These are phyloP conservation scores for Cryphonectria naterciae DNA, from an alignment of 2,329 filamentous ascomycete genomes.

Conservation along the genomic window DNA sequence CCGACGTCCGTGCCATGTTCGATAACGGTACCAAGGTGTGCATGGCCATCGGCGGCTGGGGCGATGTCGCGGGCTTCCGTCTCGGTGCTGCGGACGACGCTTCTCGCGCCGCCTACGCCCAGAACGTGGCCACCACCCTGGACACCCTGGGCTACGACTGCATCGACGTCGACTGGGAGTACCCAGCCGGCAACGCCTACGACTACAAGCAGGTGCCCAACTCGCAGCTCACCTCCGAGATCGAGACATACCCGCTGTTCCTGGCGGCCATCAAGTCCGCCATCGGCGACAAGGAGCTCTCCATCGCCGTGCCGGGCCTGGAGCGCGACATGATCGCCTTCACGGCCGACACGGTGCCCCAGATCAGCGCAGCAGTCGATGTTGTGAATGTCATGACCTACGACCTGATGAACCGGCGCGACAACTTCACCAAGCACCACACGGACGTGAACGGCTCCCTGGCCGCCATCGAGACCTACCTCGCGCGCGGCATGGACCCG, in stretches of 20 bases:
- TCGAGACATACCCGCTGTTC: constrained; percentile 65
- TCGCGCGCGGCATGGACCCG: constrained; percentile 55
- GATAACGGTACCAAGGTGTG: constrained; percentile 59
- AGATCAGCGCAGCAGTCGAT: constrained; percentile 63
- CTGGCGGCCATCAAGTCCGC: constrained; percentile 61
- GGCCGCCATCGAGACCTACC: constrained; percentile 61
- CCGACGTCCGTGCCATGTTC: constrained; percentile 57
- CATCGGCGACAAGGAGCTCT: constrained; percentile 65
- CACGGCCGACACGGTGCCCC: constrained; percentile 59
- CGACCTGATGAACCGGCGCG: constrained; percentile 71
- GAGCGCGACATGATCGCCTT: constrained; percentile 70
- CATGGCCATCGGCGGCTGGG: constrained; percentile 70
- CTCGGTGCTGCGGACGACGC: constrained; percentile 51
- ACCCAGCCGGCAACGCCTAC: constrained; percentile 67
- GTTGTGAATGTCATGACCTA: constrained; percentile 73
- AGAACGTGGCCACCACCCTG: constrained; percentile 60
- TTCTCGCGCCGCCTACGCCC: constrained; percentile 56
- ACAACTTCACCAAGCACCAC: constrained; percentile 67
- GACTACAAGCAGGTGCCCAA: constrained; percentile 71
- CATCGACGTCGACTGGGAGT: constrained; percentile 69
- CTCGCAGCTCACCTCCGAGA: constrained; percentile 61
- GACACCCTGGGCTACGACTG: constrained; percentile 63
- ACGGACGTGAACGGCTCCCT: constrained; percentile 62
- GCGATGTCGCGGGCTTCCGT: constrained; percentile 61
- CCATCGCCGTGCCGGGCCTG: constrained; percentile 70